Percentiles rank a stretch among this genome's conserved stretches.
Evolutionary conservation across 345 rosid species (phyloP).

Genomic region (Corchorus capsularis): DNA sequence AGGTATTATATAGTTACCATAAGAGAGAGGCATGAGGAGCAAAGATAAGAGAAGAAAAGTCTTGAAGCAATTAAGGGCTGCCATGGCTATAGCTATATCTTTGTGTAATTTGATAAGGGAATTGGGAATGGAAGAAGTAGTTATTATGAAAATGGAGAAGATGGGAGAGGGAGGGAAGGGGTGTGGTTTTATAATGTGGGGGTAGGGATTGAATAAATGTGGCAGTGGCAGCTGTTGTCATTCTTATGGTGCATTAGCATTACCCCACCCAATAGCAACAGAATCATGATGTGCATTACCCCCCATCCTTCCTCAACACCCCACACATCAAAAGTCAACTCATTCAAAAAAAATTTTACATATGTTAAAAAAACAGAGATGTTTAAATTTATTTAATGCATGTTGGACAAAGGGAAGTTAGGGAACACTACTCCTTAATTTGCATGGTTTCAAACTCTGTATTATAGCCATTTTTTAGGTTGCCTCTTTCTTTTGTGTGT

Average conservation of each 20-base stretch:
- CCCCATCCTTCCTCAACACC: conserved; percentile 21
- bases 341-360: too few relatives aligned
- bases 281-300: conserved; percentile 43
- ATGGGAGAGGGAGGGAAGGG: conserved; percentile 25
- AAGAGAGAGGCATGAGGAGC: conserved; percentile 38
- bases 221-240: conserved; percentile 24
- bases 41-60: conserved; percentile 40
- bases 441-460: too few relatives aligned
- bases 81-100: conserved; percentile 39
- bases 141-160: too few relatives aligned
- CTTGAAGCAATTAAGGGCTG: conserved; percentile 38
- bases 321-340: conserved; percentile 44
- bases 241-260: conserved; percentile 26
- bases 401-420: too few relatives aligned
- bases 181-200: conserved; percentile 23
- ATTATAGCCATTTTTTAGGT: too few relatives aligned
- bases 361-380: too few relatives aligned
- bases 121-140: too few relatives aligned
- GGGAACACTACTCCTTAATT: too few relatives aligned
- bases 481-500: too few relatives aligned
- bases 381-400: too few relatives aligned
- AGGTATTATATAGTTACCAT: conserved; percentile 26
- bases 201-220: conserved; percentile 21
- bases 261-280: conserved; percentile 47
- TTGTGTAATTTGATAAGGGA: not conserved